phyloP scores from a whole-genome alignment of 2,329 filamentous ascomycete genomes.

The Parafenestella ontariensis region DNA sequence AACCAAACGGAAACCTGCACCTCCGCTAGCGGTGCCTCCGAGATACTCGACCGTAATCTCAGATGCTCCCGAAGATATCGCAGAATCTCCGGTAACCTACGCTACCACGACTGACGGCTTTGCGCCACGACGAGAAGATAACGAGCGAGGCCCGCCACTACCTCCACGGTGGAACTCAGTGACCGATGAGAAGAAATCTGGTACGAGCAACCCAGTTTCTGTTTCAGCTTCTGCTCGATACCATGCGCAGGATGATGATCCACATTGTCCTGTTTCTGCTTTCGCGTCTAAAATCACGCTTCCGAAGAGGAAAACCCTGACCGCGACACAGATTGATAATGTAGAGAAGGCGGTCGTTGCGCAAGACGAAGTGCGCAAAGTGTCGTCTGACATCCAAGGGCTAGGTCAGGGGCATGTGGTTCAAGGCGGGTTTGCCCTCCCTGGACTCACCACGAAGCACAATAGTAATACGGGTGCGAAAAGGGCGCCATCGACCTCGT shows the following conservation, averaged over 20 bases:
- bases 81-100: constrained; percentile 50
- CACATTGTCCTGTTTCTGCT: constrained; percentile 23
- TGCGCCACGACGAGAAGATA: constrained; percentile 33
- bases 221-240: constrained; percentile 24
- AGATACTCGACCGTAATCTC: constrained; percentile 55
- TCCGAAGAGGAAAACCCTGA: constrained; percentile 55
- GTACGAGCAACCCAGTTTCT: constrained; percentile 43
- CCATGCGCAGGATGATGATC: constrained; percentile 13
- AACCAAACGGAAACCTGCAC: constrained; percentile 53
- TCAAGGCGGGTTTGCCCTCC: constrained; percentile 26
- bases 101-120: constrained; percentile 51
- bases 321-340: constrained; percentile 51
- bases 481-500: constrained; percentile 2
- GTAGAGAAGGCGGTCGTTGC: constrained; percentile 35
- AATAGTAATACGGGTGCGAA: constrained; percentile 11
- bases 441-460: constrained; percentile 21
- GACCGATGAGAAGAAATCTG: constrained; percentile 47
- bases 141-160: constrained; percentile 16
- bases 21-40: constrained; percentile 50
- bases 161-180: constrained; percentile 26
- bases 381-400: constrained; percentile 6
- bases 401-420: constrained; percentile 9
- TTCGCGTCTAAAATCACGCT: constrained; percentile 48
- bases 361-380: constrained; percentile 19
- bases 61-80: constrained; percentile 43